These are phyloP conservation scores for Blastobotrys aristatus DNA, from an alignment of 1,139 yeast species.

Conservation along the genomic window DNA sequence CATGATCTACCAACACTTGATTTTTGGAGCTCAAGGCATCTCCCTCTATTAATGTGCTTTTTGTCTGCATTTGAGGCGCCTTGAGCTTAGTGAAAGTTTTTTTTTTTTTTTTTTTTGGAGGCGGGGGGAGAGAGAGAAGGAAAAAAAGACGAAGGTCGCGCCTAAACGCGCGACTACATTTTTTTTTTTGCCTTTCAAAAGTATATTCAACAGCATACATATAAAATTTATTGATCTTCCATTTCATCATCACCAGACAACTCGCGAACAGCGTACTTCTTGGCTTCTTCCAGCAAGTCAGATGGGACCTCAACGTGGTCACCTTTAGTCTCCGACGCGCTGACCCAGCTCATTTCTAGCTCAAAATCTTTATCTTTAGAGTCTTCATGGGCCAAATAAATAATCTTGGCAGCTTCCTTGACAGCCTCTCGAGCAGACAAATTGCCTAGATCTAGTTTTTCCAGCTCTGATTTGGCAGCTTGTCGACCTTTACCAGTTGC, in stretches of 20 bases:
- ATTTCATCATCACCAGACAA: slow-evolving; percentile 59
- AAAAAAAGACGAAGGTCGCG: too few species aligned
- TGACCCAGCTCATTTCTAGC: slow-evolving; percentile 87
- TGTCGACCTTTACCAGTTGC: slow-evolving; percentile 99
- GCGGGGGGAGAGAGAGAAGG: neutral
- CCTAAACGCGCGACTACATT: too few species aligned
- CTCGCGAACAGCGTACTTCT: slow-evolving; percentile 73
- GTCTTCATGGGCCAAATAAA: slow-evolving; percentile 93
- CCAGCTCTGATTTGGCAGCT: slow-evolving; percentile 91
- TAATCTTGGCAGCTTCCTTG: slow-evolving; percentile 88
- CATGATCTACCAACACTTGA: neutral
- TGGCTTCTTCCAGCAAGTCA: slow-evolving; percentile 74
- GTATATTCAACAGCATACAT: too few species aligned
- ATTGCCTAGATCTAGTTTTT: slow-evolving; percentile 71
- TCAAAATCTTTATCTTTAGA: slow-evolving; percentile 97
- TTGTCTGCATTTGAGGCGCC: neutral
- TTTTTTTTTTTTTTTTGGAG: too few species aligned
- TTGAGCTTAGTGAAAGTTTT: too few species aligned
- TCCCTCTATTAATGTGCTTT: neutral
- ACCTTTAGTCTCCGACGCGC: slow-evolving; percentile 72
- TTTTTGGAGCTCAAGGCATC: neutral
- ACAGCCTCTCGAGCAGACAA: slow-evolving; percentile 77
- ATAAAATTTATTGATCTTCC: too few species aligned
- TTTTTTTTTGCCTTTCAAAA: too few species aligned
- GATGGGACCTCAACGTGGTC: slow-evolving; percentile 74